phyloP scores from a whole-genome alignment of 2,329 filamentous ascomycete genomes.

The Aspergillus pseudoviridinutans region DNA sequence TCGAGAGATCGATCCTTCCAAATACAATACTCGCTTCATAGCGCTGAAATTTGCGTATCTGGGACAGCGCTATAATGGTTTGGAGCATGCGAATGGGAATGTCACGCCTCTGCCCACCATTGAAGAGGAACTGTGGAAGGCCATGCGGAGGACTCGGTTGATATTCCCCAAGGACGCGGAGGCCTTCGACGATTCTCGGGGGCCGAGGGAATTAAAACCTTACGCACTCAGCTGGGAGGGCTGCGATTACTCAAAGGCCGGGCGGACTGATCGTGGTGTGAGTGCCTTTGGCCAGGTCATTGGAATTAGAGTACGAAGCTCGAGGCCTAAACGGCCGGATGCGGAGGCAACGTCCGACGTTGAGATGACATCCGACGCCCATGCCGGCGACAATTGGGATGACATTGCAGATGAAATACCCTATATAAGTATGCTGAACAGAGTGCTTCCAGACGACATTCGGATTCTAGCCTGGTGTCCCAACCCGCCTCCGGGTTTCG shows the following conservation, averaged over 20 bases:
- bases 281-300: conserved; percentile 97
- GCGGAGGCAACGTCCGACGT: conserved; percentile 1
- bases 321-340: conserved; percentile 52
- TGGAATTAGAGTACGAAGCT: conserved; percentile 75
- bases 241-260: conserved; percentile 92
- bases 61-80: conserved; percentile 86
- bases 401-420: conserved; percentile 75
- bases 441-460: conserved; percentile 83
- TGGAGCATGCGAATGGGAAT: conserved; percentile 76
- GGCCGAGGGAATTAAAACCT: conserved; percentile 39
- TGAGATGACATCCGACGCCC: conserved; percentile 15
- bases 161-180: conserved; percentile 65
- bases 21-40: conserved; percentile 78
- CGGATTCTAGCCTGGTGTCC: conserved; percentile 92
- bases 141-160: conserved; percentile 73
- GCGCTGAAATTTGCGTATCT: conserved; percentile 93
- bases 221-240: conserved; percentile 68
- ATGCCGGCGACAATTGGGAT: conserved; percentile 51
- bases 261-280: conserved; percentile 86
- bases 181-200: conserved; percentile 34
- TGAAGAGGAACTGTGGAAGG: conserved; percentile 92
- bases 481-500: conserved; percentile 71
- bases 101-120: conserved; percentile 70
- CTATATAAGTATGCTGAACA: conserved; percentile 80
- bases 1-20: conserved; percentile 68